phyloP scores from a whole-genome alignment of 805 yeast genomes.

The Hagleromyces aurorensis region DNA sequence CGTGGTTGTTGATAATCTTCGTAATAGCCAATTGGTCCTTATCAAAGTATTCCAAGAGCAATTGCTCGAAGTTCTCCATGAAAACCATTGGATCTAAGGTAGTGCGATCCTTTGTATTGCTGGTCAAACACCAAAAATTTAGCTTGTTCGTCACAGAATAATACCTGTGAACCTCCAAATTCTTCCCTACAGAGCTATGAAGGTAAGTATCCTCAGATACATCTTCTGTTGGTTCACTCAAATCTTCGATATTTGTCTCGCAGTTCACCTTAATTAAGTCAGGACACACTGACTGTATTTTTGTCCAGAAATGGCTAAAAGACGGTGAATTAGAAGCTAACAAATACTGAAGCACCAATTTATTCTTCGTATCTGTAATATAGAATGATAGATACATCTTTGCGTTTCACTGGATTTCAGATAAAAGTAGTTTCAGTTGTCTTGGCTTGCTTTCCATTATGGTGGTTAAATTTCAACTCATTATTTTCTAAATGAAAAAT shows the following conservation, averaged over 20 bases:
- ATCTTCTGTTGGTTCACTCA: not conserved
- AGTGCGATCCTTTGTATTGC: conserved; percentile 23
- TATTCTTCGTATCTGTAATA: conserved; percentile 22
- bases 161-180: conserved; percentile 19
- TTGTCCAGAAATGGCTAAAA: conserved; percentile 19
- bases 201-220: conserved; percentile 2
- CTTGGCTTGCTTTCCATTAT: no score
- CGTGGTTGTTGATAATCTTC: conserved; percentile 61
- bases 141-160: conserved; percentile 18
- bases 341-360: conserved; percentile 23
- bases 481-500: no score
- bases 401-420: not conserved
- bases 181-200: conserved; percentile 14
- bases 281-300: conserved; percentile 20
- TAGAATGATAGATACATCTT: conserved; percentile 27
- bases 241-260: not conserved
- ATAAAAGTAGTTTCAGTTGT: no score
- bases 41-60: conserved; percentile 52
- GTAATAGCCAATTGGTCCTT: conserved; percentile 42
- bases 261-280: conserved; percentile 6
- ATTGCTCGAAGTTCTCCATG: conserved; percentile 40
- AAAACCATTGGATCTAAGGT: conserved; percentile 52
- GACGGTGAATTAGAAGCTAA: conserved; percentile 24
- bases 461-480: no score
- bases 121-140: conserved; percentile 22